Evolutionary conservation across 495 filamentous ascomycete species (phyloP).

Genomic region (Podospora tetraspora): DNA sequence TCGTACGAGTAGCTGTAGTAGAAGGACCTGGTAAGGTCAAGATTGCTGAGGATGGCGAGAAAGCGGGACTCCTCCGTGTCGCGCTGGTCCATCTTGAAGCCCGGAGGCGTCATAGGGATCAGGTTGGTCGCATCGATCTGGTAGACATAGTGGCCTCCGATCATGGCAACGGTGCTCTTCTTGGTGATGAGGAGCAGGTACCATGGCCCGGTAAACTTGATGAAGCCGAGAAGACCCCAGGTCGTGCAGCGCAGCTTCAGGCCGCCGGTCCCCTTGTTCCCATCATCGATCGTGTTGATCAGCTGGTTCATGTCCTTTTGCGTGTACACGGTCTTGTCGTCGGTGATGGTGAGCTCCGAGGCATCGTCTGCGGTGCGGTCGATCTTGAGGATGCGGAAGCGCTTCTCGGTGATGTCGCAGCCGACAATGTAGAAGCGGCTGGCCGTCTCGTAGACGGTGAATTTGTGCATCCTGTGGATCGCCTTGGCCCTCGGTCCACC

Average conservation of each 20-base stretch:
- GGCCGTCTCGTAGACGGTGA: conserved; percentile 89
- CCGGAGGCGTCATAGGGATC: conserved; percentile 71
- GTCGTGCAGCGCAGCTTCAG: conserved; percentile 83
- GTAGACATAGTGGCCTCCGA: conserved; percentile 93
- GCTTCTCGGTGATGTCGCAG: conserved; percentile 77
- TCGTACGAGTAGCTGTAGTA: conserved; percentile 99
- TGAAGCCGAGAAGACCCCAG: conserved; percentile 92
- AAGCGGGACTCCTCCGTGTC: conserved; percentile 88
- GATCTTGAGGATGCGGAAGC: conserved; percentile 88
- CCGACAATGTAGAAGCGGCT: conserved; percentile 92
- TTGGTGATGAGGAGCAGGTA: conserved; percentile 98
- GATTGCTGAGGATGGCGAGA: conserved; percentile 79
- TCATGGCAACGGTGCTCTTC: conserved; percentile 88
- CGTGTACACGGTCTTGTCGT: conserved; percentile 91
- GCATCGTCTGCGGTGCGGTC: conserved; percentile 74
- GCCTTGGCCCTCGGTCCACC: conserved; percentile 36
- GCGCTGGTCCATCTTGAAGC: conserved; percentile 65
- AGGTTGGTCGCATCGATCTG: conserved; percentile 94
- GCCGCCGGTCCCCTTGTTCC: conserved; percentile 87
- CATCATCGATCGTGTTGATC: conserved; percentile 90
- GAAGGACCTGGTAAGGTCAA: conserved; percentile 84
- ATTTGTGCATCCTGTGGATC: conserved; percentile 87
- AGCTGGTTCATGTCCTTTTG: conserved; percentile 90
- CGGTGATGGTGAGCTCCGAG: conserved; percentile 73
- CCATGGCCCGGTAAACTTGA: conserved; percentile 91